Base-by-base conservation (phyloP, 2,329 filamentous ascomycete genomes). In the Alternaria sp. region DNA sequence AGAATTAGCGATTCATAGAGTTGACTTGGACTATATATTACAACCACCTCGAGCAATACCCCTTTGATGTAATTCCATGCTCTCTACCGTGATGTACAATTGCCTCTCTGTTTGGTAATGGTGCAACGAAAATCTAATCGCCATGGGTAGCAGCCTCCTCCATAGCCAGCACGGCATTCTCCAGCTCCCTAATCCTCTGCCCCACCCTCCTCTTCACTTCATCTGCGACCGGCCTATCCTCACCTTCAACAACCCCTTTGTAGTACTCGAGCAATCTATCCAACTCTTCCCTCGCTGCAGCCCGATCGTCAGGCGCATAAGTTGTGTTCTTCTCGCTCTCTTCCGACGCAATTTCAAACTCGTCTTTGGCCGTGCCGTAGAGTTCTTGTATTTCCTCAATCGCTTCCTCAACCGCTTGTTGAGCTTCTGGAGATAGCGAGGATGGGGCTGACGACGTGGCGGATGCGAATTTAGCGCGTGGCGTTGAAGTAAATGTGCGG, bases 221-320 rank as follows among this genome's bases (percentile, higher is more conserved):
- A 58, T 84, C 82, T 17, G 79, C 82, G 40, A 86, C 72, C 32
- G 81, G 79, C 13, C 72, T 68, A 69, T 83, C 79, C 26, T 70
- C 64, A 7, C 81, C 81, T 45, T 70, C 79, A 6, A 86, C 66
- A 2, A 83, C 79, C 17, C 74, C 74, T 36, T 78, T 76, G 62
- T 84, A 87, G 11, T 80, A 83, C 54, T 81, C 79, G 63, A 86
- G 77, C 57, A 88, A 77, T 65, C 79, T 81, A 44, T 81, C 81
- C 58, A 88, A 69, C 67, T 86, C 86, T 71, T 86, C 85, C 11
- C 83, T 72, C 30, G 86, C 85, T 23, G 85, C 85, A 17, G 81
- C 83, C 5, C 86, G 78, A 64, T 88, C 86, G 25, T 85, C 85
- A 17, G 83, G 80, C 2, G 86, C 86, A 74, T 88, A 88, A 30